Evolutionary conservation across 345 rosid species (phyloP).

Genomic region (Clarkia xantiana): DNA sequence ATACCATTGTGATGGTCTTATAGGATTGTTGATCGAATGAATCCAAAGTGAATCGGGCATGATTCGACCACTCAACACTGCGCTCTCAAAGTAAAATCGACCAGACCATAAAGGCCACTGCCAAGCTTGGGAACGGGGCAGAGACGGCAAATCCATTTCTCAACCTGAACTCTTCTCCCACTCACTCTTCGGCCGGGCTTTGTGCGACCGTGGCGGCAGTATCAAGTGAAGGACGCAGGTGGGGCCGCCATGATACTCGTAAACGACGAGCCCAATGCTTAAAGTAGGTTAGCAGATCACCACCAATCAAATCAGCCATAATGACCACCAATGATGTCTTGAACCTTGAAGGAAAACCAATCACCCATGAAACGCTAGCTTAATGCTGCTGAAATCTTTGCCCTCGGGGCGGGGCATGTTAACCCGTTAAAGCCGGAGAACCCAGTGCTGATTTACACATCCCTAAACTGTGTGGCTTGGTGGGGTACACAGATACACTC

Average conservation of each 20-base stretch:
- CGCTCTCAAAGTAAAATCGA: conserved; percentile 27
- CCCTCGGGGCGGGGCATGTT: conserved; percentile 14
- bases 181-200: conserved; percentile 1
- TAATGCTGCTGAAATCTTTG: conserved; percentile 7
- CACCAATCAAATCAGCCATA: conserved; percentile 18
- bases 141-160: conserved; percentile 17
- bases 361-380: conserved; percentile 5
- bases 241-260: conserved; percentile 13
- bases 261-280: conserved; percentile 6
- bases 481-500: conserved; percentile 8
- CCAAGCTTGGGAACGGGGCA: conserved; percentile 16
- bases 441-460: conserved; percentile 19
- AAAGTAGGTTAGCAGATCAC: conserved; percentile 8
- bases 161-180: conserved; percentile 14
- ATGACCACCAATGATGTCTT: conserved; percentile 12
- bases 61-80: conserved; percentile 15
- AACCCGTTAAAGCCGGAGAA: conserved; percentile 10
- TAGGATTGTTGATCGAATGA: no score
- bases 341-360: conserved; percentile 8
- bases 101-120: conserved; percentile 23
- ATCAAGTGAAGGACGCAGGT: conserved; percentile 11
- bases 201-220: conserved; percentile 9
- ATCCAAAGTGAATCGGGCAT: no score
- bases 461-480: conserved; percentile 13
- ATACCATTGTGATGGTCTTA: no score